Base-by-base conservation (phyloP, 805 yeast species). In the Suhomyces faveliae region DNA sequence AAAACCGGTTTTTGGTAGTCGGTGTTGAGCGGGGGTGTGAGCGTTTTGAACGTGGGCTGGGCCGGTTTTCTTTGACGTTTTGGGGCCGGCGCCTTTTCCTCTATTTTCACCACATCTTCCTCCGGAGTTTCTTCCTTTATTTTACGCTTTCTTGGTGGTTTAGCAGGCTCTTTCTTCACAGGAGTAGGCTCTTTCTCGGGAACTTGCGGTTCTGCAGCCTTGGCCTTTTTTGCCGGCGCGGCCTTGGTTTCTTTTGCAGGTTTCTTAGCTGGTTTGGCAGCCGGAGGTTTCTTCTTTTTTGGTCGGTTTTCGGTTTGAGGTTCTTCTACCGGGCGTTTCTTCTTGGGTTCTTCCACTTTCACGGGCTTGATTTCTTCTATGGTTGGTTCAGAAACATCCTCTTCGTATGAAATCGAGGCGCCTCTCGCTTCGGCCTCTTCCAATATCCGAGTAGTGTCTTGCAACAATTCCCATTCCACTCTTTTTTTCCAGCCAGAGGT, bases 401-500 rank as follows among this genome's bases (percentile, higher is more conserved):
- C 43, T 7, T 62, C 66, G 38, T 59, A 60, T 2, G 63, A 54
- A 5, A 60, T 39, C 2, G 59, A 41, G 3, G 51, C 55, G 1
- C 64, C 68, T 27, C 47, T 51, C 0, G 47, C 45, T 27, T 73
- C 77, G 23, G 86, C 76, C 40, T 83, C 81, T 13, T 68, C 70
- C 5, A 78, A 50, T 23, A 85, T 82, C 37, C 62, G 53, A 41
- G 77, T 80, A 1, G 87, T 70, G 64, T 90, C 97, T 27, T 74
- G 75, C 0, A 83, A 62, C 27, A 80, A 68, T 57, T 84, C 97
- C 50, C 76, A 72, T 54, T 91, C 97, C 1, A 86, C 64, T 47
- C 74, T 77, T 52, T 78, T 77, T 54, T 76, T 80, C 84, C 84
- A 80, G 1, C 79, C 79, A 17, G 79, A 77, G 11, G 81, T 61